Evolutionary conservation across 805 yeast species (phyloP).

Genomic region (Cyberlindnera maclurae): DNA sequence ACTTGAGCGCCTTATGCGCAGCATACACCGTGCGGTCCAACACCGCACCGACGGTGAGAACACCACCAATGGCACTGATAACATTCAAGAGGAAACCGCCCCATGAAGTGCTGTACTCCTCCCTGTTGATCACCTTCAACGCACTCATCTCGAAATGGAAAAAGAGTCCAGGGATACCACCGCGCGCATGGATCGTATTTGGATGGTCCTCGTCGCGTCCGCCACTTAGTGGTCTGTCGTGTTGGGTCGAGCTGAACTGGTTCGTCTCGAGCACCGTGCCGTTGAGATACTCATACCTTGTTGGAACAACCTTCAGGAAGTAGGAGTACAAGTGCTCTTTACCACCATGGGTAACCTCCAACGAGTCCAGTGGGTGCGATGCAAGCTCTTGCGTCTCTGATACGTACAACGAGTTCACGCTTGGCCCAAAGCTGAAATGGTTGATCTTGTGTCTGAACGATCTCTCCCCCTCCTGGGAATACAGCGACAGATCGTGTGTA

Average conservation of each 20-base stretch:
- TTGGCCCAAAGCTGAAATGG: conserved; percentile 79
- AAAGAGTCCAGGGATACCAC: conserved; percentile 89
- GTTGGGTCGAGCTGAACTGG: conserved; percentile 84
- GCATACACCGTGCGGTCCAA: conserved; percentile 84
- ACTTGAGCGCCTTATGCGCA: conserved; percentile 69
- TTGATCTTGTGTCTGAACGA: conserved; percentile 73
- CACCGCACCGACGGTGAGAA: conserved; percentile 85
- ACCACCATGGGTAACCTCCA: conserved; percentile 30
- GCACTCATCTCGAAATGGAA: conserved; percentile 90
- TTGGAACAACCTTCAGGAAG: conserved; percentile 83
- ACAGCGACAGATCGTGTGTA: conserved; percentile 79
- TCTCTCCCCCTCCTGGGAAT: conserved; percentile 46
- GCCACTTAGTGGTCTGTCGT: conserved; percentile 77
- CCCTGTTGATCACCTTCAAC: conserved; percentile 80
- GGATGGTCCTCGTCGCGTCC: conserved; percentile 92
- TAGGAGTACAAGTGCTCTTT: conserved; percentile 67
- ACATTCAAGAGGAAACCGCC: conserved; percentile 77
- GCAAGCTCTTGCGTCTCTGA: conserved; percentile 29
- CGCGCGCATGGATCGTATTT: conserved; percentile 69
- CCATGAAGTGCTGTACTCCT: conserved; percentile 62
- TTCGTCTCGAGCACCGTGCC: conserved; percentile 62
- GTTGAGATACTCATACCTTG: conserved; percentile 68
- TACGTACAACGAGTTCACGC: conserved; percentile 27
- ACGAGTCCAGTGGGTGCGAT: conserved; percentile 65
- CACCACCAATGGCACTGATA: conserved; percentile 88